Evolutionary conservation across 441 rosid species (phyloP), one percentile per base, ranked within the genome.

Genomic region (Adansonia madagascariensis): DNA sequence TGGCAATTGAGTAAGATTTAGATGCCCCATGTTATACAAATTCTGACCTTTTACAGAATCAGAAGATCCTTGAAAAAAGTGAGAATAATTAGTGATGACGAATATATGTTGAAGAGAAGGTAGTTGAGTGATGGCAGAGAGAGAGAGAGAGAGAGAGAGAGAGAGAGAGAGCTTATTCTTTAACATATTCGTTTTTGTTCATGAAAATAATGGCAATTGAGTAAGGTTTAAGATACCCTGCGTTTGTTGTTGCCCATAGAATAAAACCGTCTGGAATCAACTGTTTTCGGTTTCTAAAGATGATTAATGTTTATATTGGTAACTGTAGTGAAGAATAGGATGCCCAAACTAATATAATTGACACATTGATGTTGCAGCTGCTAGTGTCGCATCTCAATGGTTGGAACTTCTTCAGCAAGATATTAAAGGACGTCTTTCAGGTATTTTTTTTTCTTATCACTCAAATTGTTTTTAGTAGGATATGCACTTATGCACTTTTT

Each of bases 401-500:
- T 75, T 95, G 87, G 97, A 94, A 46, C 94, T 95, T 82, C 93
- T 95, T 81, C 91, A 94, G 78, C 97, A 95, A 84, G 98, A 95
- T 86, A 87, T 94, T 74, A 91, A 83, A 73, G 95, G 95, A 75
- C 93, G 99, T n/a, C 91, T 61, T 27, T 27, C 43, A 27, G 43
- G 43, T 27, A 61, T 27, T 61, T 27, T 61, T 27, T 17, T 14
- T 27, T 17, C 6, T 35, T 35, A 5, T 61, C 66, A 61, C 43
- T 61, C 43, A 61, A 61, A 11, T 15, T 24, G 66, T 27, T 61
- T n/a, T 27, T 14, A 61, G 41, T 27, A 61, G 43, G 17, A 61
- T 27, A 27, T 20, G 17, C 49, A 12, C 43, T 53, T 24, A 60
- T 60, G 27, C 12, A 27, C 65, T 12, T 71, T 53, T 78, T 35